A percentile compares a stretch with the other conserved stretches of the same genome.
phyloP scores from a whole-genome alignment of 139 green algal genomes.

The Chlorella sp. region DNA sequence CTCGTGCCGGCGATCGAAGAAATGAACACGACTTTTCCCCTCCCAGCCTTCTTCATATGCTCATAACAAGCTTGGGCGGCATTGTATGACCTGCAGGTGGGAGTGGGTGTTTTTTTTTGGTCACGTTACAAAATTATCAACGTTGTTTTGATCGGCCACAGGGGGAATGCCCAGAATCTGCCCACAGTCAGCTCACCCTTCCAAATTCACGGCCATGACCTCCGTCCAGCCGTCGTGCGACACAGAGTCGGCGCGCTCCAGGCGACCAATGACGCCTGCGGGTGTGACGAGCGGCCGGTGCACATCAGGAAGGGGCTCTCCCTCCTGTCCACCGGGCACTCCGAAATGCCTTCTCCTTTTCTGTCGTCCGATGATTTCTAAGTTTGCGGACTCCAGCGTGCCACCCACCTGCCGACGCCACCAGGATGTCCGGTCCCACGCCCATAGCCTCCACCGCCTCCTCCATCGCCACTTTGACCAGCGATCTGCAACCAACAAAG shows the following conservation, averaged over 20 bases:
- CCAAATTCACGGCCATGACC: background rate
- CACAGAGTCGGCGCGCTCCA: constrained; percentile 6
- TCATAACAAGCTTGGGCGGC: background rate
- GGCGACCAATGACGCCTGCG: constrained; percentile 3
- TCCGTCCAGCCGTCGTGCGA: constrained; percentile 10
- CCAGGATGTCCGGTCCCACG: constrained; percentile 6
- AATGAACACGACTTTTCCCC: background rate
- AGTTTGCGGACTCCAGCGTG: background rate
- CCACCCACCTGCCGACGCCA: background rate
- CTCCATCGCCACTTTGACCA: background rate
- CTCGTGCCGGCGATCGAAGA: constrained; percentile 3
- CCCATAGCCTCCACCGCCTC: background rate
- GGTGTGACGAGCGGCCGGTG: background rate
- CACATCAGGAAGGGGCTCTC: no score
- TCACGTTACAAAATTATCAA: no score
- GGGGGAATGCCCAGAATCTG: no score
- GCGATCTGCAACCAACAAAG: no score
- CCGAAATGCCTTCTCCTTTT: background rate
- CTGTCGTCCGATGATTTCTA: background rate
- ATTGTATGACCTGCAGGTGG: no score
- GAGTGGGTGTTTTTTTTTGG: no score
- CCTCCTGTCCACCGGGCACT: no score
- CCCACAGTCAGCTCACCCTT: no score
- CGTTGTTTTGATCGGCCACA: no score
- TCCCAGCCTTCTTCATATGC: constrained; percentile 1